Evolutionary conservation across 164 flowering plant genomes (phyloP).

Genomic region (Tinospora cordifolia): DNA sequence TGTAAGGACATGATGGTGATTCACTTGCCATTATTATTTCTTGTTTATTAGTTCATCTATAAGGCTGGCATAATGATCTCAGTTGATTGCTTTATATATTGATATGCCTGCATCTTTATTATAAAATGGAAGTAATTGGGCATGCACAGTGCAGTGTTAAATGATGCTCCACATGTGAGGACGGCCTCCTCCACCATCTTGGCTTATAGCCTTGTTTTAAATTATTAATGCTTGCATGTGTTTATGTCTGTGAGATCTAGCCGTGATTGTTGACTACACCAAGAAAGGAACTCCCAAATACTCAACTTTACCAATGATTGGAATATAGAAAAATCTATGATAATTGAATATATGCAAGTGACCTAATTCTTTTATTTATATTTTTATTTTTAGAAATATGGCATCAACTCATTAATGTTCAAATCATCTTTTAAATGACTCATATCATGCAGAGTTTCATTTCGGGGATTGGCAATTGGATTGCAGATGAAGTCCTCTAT

Average conservation of each 20-base stretch:
- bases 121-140: not conserved
- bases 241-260: no score
- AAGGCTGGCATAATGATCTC: no score
- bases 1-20: no score
- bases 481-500: slow-evolving; percentile 96
- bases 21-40: no score
- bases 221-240: no score
- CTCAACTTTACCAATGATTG: not conserved
- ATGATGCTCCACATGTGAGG: not conserved
- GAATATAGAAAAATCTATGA: not conserved
- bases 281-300: not conserved
- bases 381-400: not conserved
- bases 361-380: no score
- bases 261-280: not conserved
- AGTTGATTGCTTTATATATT: not conserved
- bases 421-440: slow-evolving; percentile 5
- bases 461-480: slow-evolving; percentile 95
- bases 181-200: no score
- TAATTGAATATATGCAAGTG: no score
- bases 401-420: not conserved
- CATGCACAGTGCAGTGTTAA: not conserved
- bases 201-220: no score
- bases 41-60: no score
- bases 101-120: not conserved
- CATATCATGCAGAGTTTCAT: slow-evolving; percentile 64